Evolutionary conservation across 768 basidiomycete genomes (phyloP), one percentile per base, ranked within the genome.

Genomic region (Leucocoprinus leucothites): DNA sequence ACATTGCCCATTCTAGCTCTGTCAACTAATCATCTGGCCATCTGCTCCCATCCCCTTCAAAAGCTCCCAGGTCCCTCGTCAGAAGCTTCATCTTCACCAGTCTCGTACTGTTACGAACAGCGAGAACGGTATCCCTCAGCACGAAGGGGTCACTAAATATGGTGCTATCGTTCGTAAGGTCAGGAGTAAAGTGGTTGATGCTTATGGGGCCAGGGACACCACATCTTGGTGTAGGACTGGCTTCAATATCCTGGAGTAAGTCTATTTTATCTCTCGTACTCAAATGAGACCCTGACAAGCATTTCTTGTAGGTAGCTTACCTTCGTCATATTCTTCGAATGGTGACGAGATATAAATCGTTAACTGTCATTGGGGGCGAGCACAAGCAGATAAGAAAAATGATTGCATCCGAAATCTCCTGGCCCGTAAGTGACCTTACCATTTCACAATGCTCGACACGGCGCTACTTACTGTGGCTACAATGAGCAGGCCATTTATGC

Each of bases 301-400:
- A 25, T 79, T 76, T 57, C 62, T 78, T 66, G 71, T 74, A 46
- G 65, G 74, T 53, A 64, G 73, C 2, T 61, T 79, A 2, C 77
- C n/a, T n/a, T n/a, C n/a, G n/a, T n/a, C n/a, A n/a, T n/a, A n/a
- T n/a, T n/a, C n/a, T n/a, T n/a, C n/a, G 76, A 2, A 58, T 74
- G 3, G 71, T 74, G 2, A 69, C 76, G 9, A 77, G 78, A 0
- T 71, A 76, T 61, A 79, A 79, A 0, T 65, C 80, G 1, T 61
- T 80, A 42, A 79, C 79, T 0, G 73, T 76, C 16, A 80, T 77
- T 1, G 78, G 80, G 3, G 69, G 74, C 36, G 76, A 75, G 28
- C 79, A 80, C 59, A 78, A 72, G 56, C 71, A 71, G 48, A 77
- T 81, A 75, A 74, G 77, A 31, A 78, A 72, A 58, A 69, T 70